Percentiles rank a stretch among this genome's conserved stretches.
Evolutionary conservation across 2,329 filamentous ascomycete genomes (phyloP).

Genomic region (Fusarium aywerte): DNA sequence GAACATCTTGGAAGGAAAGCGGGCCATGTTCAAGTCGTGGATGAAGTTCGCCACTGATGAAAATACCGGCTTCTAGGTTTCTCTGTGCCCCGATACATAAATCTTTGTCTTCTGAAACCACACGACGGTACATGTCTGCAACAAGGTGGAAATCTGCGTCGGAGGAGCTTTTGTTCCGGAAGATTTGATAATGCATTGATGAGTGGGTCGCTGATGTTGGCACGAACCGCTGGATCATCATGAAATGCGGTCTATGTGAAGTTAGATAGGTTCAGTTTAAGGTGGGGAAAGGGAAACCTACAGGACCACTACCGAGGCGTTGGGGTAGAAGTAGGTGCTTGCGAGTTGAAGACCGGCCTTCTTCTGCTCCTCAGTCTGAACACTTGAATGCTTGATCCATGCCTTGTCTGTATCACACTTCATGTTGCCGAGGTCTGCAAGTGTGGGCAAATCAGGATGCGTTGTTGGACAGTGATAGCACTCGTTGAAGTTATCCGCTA

Average conservation of each 20-base stretch:
- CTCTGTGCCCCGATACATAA: slow-evolving; percentile 19
- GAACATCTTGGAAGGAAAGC: slow-evolving; percentile 27
- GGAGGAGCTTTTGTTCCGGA: slow-evolving; percentile 26
- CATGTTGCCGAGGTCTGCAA: slow-evolving; percentile 29
- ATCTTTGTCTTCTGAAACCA: slow-evolving; percentile 33
- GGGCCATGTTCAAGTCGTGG: slow-evolving; percentile 33
- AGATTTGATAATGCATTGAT: slow-evolving; percentile 31
- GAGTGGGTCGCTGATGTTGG: slow-evolving; percentile 14
- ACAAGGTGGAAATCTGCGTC: slow-evolving; percentile 8
- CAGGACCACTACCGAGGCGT: slow-evolving; percentile 30
- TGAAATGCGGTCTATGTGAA: slow-evolving; percentile 16
- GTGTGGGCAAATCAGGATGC: slow-evolving; percentile 28
- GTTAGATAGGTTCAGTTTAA: not conserved
- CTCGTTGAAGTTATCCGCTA: slow-evolving; percentile 73
- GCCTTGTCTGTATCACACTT: slow-evolving; percentile 26
- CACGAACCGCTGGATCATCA: slow-evolving; percentile 35
- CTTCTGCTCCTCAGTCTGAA: slow-evolving; percentile 28
- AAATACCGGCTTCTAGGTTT: slow-evolving; percentile 25
- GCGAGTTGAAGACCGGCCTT: slow-evolving; percentile 25
- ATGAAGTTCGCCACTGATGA: slow-evolving; percentile 29
- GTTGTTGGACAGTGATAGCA: slow-evolving; percentile 38
- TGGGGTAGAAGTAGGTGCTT: slow-evolving; percentile 36
- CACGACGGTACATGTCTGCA: slow-evolving; percentile 19
- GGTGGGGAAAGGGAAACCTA: not conserved
- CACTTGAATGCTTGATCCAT: slow-evolving; percentile 31